These are phyloP conservation scores for Pichia deserticola DNA, from an alignment of 805 yeast genomes.

Conservation along the genomic window DNA sequence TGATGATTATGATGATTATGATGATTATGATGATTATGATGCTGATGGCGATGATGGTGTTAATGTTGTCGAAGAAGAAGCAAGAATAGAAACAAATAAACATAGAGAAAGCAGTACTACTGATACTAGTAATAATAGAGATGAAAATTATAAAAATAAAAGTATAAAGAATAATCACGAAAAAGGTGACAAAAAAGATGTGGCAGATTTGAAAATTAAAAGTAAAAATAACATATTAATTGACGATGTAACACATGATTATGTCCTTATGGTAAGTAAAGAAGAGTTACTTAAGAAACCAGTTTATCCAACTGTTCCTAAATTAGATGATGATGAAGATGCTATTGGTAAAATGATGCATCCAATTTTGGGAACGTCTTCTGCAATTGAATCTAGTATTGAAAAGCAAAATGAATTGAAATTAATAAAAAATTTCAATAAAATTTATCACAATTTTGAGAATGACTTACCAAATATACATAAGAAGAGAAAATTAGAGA, in stretches of 20 bases:
- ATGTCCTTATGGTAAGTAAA: conserved; percentile 10
- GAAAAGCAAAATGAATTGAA: conserved; percentile 31
- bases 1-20: conserved; percentile 13
- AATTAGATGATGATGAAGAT: conserved; percentile 23
- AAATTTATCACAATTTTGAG: conserved; percentile 69
- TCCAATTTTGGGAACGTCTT: conserved; percentile 29
- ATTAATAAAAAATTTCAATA: conserved; percentile 57
- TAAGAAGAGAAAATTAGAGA: conserved; percentile 70
- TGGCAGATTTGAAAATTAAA: background rate
- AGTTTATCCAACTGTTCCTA: conserved; percentile 21
- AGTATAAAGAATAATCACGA: background rate
- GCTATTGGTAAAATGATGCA: conserved; percentile 29
- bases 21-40: conserved; percentile 13
- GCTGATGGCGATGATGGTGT: background rate
- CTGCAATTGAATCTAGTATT: conserved; percentile 36
- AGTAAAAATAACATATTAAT: background rate
- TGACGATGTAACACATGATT: conserved; percentile 1
- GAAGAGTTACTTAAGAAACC: conserved; percentile 23
- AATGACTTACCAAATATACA: conserved; percentile 67
- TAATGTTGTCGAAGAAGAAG: conserved; percentile 1
- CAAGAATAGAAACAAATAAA: conserved; percentile 6
- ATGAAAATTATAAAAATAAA: background rate
- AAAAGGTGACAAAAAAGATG: background rate
- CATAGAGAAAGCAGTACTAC: background rate
- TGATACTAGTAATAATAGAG: background rate